These are phyloP conservation scores for Cytospora paraplurivora DNA, from an alignment of 2,329 filamentous ascomycete species.

Conservation along the genomic window DNA sequence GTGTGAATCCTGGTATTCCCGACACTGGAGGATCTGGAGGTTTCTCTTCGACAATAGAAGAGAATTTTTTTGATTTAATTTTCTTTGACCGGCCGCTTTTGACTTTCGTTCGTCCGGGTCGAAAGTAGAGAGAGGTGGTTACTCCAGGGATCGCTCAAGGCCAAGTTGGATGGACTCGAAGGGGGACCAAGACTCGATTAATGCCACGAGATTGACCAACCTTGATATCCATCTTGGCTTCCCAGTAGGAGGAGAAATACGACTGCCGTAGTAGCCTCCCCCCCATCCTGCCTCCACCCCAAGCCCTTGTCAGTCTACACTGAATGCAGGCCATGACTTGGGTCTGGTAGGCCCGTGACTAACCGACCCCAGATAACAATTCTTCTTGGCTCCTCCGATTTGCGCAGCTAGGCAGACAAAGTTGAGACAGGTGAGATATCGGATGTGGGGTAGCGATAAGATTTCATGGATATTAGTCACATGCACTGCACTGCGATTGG, in stretches of 20 bases:
- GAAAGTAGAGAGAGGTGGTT: neutral
- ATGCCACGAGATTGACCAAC: too few species aligned
- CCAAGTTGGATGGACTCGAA: neutral
- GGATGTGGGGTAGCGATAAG: constrained; percentile 7
- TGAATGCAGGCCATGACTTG: neutral
- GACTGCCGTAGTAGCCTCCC: too few species aligned
- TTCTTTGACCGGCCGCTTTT: neutral
- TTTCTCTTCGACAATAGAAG: neutral
- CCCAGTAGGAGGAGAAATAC: too few species aligned
- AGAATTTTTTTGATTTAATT: neutral
- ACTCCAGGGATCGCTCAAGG: neutral
- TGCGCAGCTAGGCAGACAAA: neutral
- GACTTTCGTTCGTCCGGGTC: neutral
- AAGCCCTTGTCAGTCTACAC: neutral
- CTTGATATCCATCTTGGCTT: neutral
- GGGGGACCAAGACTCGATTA: neutral
- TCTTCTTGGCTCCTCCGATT: neutral
- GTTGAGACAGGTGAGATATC: constrained; percentile 11
- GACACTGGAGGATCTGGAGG: neutral
- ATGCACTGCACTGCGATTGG: too few species aligned
- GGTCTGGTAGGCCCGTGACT: constrained; percentile 3
- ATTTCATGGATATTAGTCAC: constrained; percentile 15
- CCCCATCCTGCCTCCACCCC: too few species aligned
- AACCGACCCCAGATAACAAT: constrained; percentile 21
- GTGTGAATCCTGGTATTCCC: neutral